Conservation (phyloP, 805 yeast genomes). For the Yarrowia sp. region DNA sequence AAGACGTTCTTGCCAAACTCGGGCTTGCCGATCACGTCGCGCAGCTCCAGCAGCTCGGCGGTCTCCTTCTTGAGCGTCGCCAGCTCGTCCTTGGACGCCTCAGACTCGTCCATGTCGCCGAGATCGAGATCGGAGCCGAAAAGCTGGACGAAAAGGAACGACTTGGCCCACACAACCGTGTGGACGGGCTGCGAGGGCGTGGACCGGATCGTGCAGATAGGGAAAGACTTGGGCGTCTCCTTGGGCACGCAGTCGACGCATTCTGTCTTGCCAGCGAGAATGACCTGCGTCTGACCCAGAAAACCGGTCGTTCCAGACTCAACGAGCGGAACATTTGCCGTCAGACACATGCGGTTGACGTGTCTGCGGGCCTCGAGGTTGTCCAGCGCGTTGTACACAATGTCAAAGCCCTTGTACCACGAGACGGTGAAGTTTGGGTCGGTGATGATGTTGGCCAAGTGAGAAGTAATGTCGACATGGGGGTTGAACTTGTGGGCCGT, state of each 20-base stretch:
- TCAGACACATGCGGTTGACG: conserved; percentile 80
- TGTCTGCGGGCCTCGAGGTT: conserved; percentile 88
- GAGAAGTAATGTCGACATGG: conserved; percentile 67
- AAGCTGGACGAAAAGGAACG: conserved; percentile 76
- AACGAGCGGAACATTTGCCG: conserved; percentile 70
- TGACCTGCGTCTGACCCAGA: conserved; percentile 92
- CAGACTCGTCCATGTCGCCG: conserved; percentile 63
- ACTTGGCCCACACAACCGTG: conserved; percentile 97
- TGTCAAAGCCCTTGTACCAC: conserved; percentile 76
- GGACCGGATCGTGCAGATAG: conserved; percentile 94
- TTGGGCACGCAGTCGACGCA: conserved; percentile 91
- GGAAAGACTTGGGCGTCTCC: conserved; percentile 84
- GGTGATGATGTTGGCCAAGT: conserved; percentile 87
- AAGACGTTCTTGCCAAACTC: conserved; percentile 40
- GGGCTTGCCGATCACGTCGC: conserved; percentile 38
- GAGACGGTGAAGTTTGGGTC: conserved; percentile 61
- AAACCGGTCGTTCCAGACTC: conserved; percentile 96
- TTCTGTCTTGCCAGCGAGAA: conserved; percentile 75
- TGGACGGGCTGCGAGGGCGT: conserved; percentile 97
- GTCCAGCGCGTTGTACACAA: conserved; percentile 89
- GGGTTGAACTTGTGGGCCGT: conserved; percentile 74
- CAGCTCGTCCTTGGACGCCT: conserved; percentile 48
- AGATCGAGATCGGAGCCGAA: conserved; percentile 55
- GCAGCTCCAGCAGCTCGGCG: conserved; percentile 40
- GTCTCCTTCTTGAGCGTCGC: conserved; percentile 39